Evolutionary conservation across 1,284 basidiomycete genomes (phyloP).

Genomic region (Wallemia mellicola): DNA sequence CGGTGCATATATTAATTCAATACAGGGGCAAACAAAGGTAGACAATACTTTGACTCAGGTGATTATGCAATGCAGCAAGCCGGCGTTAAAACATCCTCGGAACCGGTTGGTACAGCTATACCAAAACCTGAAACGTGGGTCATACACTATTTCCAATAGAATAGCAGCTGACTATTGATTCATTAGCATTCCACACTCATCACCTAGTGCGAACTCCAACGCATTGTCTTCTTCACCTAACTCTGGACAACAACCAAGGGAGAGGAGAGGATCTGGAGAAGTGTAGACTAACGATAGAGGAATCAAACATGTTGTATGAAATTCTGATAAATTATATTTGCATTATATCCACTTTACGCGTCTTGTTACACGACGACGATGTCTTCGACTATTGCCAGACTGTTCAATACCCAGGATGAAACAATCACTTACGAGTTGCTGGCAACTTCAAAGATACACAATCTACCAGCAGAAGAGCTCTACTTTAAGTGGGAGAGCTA

Average conservation of each 20-base stretch:
- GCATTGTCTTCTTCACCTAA: neutral
- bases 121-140: constrained; percentile 77
- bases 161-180: neutral
- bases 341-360: neutral
- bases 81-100: constrained; percentile 50
- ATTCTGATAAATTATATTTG: neutral
- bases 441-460: constrained; percentile 32
- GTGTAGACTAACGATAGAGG: neutral
- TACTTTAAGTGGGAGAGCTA: constrained; percentile 38
- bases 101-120: constrained; percentile 67
- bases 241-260: neutral
- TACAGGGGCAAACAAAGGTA: constrained; percentile 29
- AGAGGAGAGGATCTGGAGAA: neutral
- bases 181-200: neutral
- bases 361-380: neutral
- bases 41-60: constrained; percentile 93
- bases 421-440: constrained; percentile 6
- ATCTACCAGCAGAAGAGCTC: constrained; percentile 26
- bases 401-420: neutral
- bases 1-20: neutral
- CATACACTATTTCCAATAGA: neutral
- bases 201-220: neutral
- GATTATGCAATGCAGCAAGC: constrained; percentile 91
- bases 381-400: neutral
- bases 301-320: neutral